phyloP scores from a whole-genome alignment of 345 rosid genomes.

The Passiflora organensis region DNA sequence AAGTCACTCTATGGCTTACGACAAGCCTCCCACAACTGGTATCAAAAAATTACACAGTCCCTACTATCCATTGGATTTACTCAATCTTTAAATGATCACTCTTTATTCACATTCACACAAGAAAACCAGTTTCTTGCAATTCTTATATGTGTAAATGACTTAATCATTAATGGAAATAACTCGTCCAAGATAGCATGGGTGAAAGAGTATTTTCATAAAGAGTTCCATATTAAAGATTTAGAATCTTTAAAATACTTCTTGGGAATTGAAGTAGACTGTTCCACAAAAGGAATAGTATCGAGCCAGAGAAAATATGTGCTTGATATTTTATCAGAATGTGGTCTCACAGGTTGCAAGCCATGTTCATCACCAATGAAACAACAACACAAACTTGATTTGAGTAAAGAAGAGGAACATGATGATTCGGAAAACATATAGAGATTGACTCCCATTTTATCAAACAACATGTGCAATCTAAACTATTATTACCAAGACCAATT shows the following conservation, averaged over 20 bases:
- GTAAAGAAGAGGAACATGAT: too few relatives aligned
- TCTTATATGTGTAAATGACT: neutral
- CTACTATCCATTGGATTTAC: neutral
- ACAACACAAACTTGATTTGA: neutral
- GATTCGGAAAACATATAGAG: too few relatives aligned
- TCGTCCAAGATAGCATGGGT: too few relatives aligned
- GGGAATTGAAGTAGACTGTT: neutral
- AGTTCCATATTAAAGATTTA: conserved; percentile 2
- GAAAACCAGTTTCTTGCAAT: neutral
- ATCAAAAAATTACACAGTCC: neutral
- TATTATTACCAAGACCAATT: too few relatives aligned
- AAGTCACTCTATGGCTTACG: neutral
- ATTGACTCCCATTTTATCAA: too few relatives aligned
- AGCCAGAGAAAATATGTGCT: conserved; percentile 3
- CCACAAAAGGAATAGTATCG: neutral
- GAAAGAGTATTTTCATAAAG: too few relatives aligned
- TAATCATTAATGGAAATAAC: neutral
- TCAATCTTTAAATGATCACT: neutral
- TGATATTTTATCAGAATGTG: neutral
- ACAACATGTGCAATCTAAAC: too few relatives aligned
- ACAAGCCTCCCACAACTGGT: neutral
- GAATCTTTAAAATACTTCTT: neutral
- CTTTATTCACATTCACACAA: neutral
- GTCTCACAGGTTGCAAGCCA: neutral
- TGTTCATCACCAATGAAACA: neutral